Base-by-base conservation (phyloP, 2,329 filamentous ascomycete species). In the Chaetomiaceae sp. region DNA sequence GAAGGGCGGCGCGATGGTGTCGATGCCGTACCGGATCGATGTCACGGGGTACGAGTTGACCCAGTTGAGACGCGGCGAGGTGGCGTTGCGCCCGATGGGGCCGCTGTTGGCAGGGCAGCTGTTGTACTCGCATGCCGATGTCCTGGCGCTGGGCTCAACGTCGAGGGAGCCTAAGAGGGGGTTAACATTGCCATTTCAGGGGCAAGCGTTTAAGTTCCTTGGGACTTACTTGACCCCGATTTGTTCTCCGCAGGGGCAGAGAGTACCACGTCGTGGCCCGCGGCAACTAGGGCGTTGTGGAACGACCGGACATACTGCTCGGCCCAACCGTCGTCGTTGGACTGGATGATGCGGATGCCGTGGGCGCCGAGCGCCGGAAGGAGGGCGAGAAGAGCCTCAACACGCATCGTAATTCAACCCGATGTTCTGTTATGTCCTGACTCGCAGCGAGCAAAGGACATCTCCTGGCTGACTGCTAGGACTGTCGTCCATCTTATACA, bases 321-420 rank as follows among this genome's bases (percentile, higher is more conserved):
- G 5, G 85, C 83, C 86, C 86, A 89, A 31, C 86, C 85, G 64
- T 89, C 86, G 59, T 89, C 85, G 67, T 89, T 89, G 59, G 79
- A 78, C 53, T 85, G 81, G 50, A 89, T 65, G 62, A 85, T 80
- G 60, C 82, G 81, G 42, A 77, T 64, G 50, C 52, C 56, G 15
- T 67, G 57, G 33, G 45, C 56, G 42, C 55, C 51, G 12, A 57
- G 38, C n/a, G 53, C 56, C 23, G 59, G 55, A 22, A 56, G n/a
- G 12, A 56, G 23, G 19, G 47, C 48, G 27, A 56, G 31, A 39
- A 55, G 48, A 20, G 34, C 9, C 25, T 51, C 20, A 33, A 27
- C 1, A 23, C 54, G 58, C 58, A 60, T 60, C 17, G 39, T 55
- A 33, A 9, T 14, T 25, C 6, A 12, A 8, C 9, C 12, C 4